Conservation (phyloP, 495 filamentous ascomycete species). For the Talaromyces adpressus region DNA sequence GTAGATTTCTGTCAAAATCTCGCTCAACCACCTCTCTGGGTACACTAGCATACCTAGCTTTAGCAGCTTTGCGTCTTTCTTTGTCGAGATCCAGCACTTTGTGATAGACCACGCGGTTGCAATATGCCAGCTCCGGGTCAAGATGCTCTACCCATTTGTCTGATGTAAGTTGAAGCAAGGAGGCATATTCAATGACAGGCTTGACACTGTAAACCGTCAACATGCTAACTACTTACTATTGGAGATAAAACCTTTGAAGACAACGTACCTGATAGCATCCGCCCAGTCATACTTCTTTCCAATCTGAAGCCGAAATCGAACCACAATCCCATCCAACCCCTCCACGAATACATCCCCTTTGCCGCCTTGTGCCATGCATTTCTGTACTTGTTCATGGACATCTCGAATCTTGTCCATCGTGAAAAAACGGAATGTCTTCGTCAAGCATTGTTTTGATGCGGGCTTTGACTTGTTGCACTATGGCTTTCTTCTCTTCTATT, state of each 20-base stretch:
- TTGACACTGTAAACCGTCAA: background rate
- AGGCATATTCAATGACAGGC: background rate
- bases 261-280: background rate
- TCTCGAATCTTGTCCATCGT: background rate
- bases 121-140: background rate
- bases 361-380: background rate
- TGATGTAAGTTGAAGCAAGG: background rate
- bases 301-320: background rate
- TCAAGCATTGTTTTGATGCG: background rate
- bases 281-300: background rate
- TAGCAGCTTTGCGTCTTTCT: background rate
- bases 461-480: background rate
- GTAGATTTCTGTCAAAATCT: background rate
- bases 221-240: too few species aligned
- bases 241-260: background rate
- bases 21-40: background rate
- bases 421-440: background rate
- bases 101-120: background rate
- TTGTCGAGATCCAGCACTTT: background rate
- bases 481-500: background rate
- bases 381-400: background rate
- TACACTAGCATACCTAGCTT: background rate
- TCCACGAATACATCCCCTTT: background rate
- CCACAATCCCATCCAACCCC: background rate
- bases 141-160: background rate